Evolutionary conservation across 176 grass and related monocot species (phyloP), one percentile per base, ranked within the genome.

Genomic region (Triticum dicoccoides): DNA sequence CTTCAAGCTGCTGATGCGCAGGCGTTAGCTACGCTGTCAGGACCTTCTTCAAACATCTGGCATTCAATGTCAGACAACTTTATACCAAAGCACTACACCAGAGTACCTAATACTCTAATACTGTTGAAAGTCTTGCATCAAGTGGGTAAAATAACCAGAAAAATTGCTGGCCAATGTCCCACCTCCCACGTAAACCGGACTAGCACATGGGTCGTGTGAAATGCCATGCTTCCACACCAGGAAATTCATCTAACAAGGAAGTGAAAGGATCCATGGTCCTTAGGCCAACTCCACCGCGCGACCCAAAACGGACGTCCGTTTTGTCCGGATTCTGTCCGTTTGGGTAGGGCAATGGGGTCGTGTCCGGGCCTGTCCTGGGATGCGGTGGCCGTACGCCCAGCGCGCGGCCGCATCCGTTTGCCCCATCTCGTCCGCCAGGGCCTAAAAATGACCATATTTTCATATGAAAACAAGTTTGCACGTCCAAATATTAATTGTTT

Each of bases 171-270:
- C 41, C 41, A 87, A 65, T 65, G 24, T 51, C 42, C 84, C 54
- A 58, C 14, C 13, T 52, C 42, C 84, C 54, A 66, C 13, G 10
- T 33, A 80, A 84, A 91, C 66, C 67, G 66, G 29, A 12, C 49
- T 39, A 45, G 10, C 4, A 64, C 70, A 76, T 80, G 61, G 63
- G 76, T 81, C 86, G 82, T 91, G 86, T 85, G 69, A 71, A 27
- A 73, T 63, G 64, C 25, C 70, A 80, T 42, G 39, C 11, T 78
- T 54, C 58, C 15, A 66, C 61, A 87, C 13, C 23, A 83, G 56
- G 73, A 78, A 73, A 65, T 44, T 59, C 27, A 35, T 82, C 54
- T 82, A 91, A 21, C 20, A 82, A 88, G 63, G 82, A n/a, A 42
- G 51, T 77, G 77, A 64, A 25, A 81, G 39, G 44, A 78, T 63